Conservation (phyloP, 106 monocot genomes). For the Xerophyta viscosa region DNA sequence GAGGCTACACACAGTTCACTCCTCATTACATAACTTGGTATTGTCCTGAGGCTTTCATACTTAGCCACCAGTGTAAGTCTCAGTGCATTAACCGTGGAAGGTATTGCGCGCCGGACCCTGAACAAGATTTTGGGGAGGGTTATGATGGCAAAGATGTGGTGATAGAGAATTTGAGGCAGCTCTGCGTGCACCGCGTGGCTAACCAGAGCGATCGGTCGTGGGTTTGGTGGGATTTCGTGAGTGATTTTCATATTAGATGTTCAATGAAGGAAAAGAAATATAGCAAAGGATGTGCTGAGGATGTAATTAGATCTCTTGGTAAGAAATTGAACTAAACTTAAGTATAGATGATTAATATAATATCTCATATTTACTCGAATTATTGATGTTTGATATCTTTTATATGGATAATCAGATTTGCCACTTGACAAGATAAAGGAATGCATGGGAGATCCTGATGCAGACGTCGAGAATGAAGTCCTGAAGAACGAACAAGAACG, state of each 20-base stretch:
- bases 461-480: conserved; percentile 68
- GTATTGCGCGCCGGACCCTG: conserved; percentile 90
- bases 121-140: conserved; percentile 60
- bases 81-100: conserved; percentile 94
- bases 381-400: no score
- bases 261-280: conserved; percentile 89
- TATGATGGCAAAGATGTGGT: conserved; percentile 93
- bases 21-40: conserved; percentile 96
- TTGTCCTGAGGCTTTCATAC: conserved; percentile 54
- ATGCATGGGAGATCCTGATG: conserved; percentile 89
- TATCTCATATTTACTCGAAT: no score
- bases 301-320: conserved; percentile 76
- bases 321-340: no score
- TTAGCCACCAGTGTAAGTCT: conserved; percentile 62
- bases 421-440: conserved; percentile 55
- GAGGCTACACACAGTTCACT: conserved; percentile 64
- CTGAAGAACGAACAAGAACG: conserved; percentile 73
- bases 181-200: conserved; percentile 67
- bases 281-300: conserved; percentile 67
- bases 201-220: conserved; percentile 62
- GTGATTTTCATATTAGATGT: conserved; percentile 73
- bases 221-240: conserved; percentile 96
- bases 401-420: conserved; percentile 26
- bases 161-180: conserved; percentile 76
- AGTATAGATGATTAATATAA: no score